Evolutionary conservation across 805 yeast genomes (phyloP).

Genomic region (Nematodospora valgi): DNA sequence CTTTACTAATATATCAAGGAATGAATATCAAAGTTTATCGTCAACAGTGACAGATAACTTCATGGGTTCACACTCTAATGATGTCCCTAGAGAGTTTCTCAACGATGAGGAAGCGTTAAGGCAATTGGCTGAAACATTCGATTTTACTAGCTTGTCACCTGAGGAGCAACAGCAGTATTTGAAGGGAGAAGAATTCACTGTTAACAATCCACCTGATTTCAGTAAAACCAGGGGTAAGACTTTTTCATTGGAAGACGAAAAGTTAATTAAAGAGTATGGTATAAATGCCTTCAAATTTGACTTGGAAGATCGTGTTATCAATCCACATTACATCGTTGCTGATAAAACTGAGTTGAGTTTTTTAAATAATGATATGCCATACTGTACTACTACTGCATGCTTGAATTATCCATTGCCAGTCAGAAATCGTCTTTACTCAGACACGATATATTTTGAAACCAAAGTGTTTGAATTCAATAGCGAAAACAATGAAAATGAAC

Average conservation of each 20-base stretch:
- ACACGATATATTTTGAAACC: constrained; percentile 60
- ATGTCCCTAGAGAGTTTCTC: constrained; percentile 34
- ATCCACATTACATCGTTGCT: constrained; percentile 34
- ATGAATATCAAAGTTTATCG: constrained; percentile 8
- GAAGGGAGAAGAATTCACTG: constrained; percentile 33
- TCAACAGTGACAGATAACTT: constrained; percentile 8
- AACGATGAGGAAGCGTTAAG: constrained; percentile 38
- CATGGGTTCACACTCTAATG: constrained; percentile 12
- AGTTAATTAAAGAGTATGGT: constrained; percentile 33
- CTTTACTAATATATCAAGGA: constrained; percentile 7
- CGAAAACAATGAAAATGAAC: constrained; percentile 35
- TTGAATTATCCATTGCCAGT: constrained; percentile 39
- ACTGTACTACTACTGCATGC: constrained; percentile 37
- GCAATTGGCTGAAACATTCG: constrained; percentile 34
- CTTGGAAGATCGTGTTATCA: constrained; percentile 28
- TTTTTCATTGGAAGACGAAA: constrained; percentile 26
- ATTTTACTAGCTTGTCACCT: constrained; percentile 34
- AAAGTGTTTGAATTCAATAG: constrained; percentile 34
- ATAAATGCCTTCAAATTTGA: constrained; percentile 39
- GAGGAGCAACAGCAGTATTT: constrained; percentile 37
- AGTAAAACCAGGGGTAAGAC: constrained; percentile 31
- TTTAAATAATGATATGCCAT: constrained; percentile 34
- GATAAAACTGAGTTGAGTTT: constrained; percentile 38
- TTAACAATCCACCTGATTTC: constrained; percentile 28
- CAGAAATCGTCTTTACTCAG: constrained; percentile 28